These are phyloP conservation scores for Tagetes patula DNA, from an alignment of 129 eudicot species.

Conservation along the genomic window DNA sequence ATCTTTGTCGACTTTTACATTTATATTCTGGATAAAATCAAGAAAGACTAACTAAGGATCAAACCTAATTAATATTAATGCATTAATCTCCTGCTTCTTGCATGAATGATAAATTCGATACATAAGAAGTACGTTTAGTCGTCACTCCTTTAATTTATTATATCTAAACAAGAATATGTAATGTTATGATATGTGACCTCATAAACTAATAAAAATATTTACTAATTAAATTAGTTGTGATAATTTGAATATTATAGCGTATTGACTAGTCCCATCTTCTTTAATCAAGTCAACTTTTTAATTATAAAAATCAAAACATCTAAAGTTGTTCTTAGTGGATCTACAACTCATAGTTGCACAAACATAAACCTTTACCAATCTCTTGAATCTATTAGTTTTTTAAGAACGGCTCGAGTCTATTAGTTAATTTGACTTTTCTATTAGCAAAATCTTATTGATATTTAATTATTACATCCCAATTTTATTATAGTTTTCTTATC, in stretches of 20 bases:
- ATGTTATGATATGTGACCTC: no score
- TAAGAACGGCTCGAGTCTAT: neutral
- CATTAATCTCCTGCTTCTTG: no score
- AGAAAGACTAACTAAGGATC: no score
- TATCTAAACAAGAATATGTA: no score
- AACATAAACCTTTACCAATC: neutral
- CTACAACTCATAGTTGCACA: neutral
- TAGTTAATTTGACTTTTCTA: neutral
- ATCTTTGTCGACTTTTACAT: no score
- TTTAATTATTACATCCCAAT: neutral
- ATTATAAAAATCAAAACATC: neutral
- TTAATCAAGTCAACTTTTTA: slow-evolving; percentile 2
- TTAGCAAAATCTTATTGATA: neutral
- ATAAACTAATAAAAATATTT: no score
- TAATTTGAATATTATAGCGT: no score
- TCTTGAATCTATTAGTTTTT: neutral
- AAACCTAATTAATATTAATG: no score
- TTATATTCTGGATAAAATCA: no score
- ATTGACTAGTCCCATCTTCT: neutral
- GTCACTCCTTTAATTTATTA: no score
- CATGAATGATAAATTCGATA: no score
- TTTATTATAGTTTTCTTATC: neutral
- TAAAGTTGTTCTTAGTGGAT: neutral
- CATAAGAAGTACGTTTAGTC: no score
- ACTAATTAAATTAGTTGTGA: neutral